These are phyloP conservation scores for Apiosordaria backusii DNA, from an alignment of 495 filamentous ascomycete species.

Conservation along the genomic window DNA sequence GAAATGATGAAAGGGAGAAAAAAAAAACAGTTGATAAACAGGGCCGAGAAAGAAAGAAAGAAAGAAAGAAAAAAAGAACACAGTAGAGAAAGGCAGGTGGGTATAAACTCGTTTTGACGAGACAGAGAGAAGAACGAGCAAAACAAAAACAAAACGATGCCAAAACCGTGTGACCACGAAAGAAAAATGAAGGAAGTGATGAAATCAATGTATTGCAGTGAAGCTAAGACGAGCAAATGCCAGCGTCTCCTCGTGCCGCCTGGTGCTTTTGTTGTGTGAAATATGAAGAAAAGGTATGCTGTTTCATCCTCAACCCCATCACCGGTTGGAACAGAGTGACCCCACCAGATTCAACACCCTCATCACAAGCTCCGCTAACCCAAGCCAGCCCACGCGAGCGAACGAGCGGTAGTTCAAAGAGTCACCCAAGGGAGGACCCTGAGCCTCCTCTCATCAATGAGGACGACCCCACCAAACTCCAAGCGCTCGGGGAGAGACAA, in stretches of 20 bases:
- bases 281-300: too few species aligned
- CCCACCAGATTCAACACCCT: too few species aligned
- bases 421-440: too few species aligned
- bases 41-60: not conserved
- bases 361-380: too few species aligned
- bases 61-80: not conserved
- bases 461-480: too few species aligned
- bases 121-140: not conserved
- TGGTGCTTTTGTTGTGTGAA: too few species aligned
- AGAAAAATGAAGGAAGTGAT: not conserved
- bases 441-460: too few species aligned
- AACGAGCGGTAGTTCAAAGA: not conserved
- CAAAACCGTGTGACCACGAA: not conserved
- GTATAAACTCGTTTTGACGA: not conserved
- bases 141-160: not conserved
- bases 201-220: not conserved
- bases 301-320: too few species aligned
- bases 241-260: not conserved
- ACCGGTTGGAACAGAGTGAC: too few species aligned
- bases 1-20: not conserved
- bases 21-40: not conserved
- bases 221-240: not conserved
- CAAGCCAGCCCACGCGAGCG: too few species aligned
- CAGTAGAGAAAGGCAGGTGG: not conserved
- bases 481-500: too few species aligned